A percentile compares a stretch with the other conserved stretches of the same genome.
Conservation (phyloP, 352 stramenopile genomes). For the Globisporangium orthogonon region DNA sequence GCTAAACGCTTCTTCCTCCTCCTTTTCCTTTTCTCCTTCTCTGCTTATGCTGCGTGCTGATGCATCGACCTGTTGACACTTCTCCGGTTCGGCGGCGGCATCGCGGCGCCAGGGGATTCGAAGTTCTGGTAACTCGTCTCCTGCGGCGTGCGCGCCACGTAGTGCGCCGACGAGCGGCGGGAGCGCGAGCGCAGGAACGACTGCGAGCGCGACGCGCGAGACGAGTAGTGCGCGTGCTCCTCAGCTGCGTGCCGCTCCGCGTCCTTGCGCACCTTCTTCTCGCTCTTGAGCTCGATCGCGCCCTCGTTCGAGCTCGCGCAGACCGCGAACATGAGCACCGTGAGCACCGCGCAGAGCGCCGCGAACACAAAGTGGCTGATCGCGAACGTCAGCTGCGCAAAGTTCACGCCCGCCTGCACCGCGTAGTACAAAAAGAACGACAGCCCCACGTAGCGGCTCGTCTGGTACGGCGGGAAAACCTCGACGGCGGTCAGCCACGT, state of each 20-base stretch:
- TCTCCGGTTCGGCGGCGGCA: conserved; percentile 2
- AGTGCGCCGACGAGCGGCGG: conserved; percentile 53
- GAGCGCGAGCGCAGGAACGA: conserved; percentile 69
- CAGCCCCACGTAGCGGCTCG: conserved; percentile 52
- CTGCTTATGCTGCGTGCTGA: not conserved
- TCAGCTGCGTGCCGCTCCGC: conserved; percentile 27
- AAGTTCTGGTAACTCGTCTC: conserved; percentile 78
- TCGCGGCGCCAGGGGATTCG: conserved; percentile 43
- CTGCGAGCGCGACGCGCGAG: conserved; percentile 64
- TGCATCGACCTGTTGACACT: conserved; percentile 7
- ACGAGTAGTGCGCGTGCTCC: conserved; percentile 38
- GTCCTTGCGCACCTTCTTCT: conserved; percentile 73
- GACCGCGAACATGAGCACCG: conserved; percentile 67
- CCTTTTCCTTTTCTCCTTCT: not conserved
- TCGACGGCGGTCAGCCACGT: conserved; percentile 83
- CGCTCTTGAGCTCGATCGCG: conserved; percentile 80
- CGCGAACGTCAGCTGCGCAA: conserved; percentile 60
- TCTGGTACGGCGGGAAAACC: conserved; percentile 79
- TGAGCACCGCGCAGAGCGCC: conserved; percentile 57
- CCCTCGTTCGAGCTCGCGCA: conserved; percentile 77
- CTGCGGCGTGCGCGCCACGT: conserved; percentile 38
- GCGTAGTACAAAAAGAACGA: conserved; percentile 77
- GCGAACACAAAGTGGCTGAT: conserved; percentile 76
- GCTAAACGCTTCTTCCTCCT: too few species aligned
- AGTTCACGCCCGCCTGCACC: conserved; percentile 58